Conservation (phyloP, 108 stramenopile genomes). For the Skeletonema potamos region DNA sequence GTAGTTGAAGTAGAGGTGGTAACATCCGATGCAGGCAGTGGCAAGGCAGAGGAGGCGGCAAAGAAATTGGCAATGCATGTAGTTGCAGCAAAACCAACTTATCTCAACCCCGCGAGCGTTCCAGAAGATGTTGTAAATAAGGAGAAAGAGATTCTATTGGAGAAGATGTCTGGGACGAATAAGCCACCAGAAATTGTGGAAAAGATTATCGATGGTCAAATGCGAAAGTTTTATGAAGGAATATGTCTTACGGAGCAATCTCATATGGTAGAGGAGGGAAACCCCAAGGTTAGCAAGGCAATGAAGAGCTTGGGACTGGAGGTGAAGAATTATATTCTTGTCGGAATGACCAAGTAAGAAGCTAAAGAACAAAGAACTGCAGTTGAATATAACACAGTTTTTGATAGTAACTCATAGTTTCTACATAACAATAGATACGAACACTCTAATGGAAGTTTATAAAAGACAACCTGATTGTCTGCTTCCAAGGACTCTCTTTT, state of each 20-base stretch:
- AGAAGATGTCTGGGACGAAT: conserved; percentile 56
- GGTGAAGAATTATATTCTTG: conserved; percentile 27
- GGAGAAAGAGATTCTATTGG: conserved; percentile 65
- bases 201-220: conserved; percentile 72
- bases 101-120: conserved; percentile 60
- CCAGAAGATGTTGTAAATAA: conserved; percentile 64
- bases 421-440: too few relatives aligned
- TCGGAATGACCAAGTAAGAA: conserved; percentile 6
- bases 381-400: background rate
- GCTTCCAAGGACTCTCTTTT: background rate
- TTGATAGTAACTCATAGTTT: background rate
- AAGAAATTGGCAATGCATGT: conserved; percentile 95
- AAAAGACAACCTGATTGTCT: background rate
- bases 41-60: conserved; percentile 50
- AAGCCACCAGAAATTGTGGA: conserved; percentile 81
- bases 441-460: background rate
- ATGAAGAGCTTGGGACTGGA: conserved; percentile 23
- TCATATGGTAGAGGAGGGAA: conserved; percentile 63
- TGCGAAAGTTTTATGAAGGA: conserved; percentile 75
- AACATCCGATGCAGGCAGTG: conserved; percentile 15
- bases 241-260: conserved; percentile 74
- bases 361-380: background rate
- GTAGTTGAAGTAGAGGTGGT: conserved; percentile 42
- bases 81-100: conserved; percentile 86
- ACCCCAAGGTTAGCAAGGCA: conserved; percentile 57